Evolutionary conservation across 306 rosid species (phyloP).

Genomic region (Begonia peltatifolia): DNA sequence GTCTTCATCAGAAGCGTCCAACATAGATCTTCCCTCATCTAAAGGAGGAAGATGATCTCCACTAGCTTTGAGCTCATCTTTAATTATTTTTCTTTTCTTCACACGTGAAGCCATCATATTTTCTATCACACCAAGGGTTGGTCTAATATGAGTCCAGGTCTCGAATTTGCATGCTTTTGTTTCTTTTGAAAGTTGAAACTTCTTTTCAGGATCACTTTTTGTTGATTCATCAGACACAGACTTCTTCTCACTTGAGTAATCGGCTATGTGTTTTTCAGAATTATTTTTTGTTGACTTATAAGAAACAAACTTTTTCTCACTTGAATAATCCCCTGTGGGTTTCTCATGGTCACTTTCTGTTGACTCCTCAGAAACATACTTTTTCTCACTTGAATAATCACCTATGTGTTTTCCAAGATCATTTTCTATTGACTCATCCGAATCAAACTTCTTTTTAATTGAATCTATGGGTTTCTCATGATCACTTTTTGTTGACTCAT

Average conservation of each 20-base stretch:
- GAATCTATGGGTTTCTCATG: too few relatives aligned
- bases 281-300: too few relatives aligned
- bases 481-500: too few relatives aligned
- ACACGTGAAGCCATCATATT: slow-evolving; percentile 45
- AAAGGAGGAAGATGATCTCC: slow-evolving; percentile 22
- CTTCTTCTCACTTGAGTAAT: too few relatives aligned
- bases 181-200: slow-evolving; percentile 28
- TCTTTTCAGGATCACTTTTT: slow-evolving; percentile 10
- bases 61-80: slow-evolving; percentile 19
- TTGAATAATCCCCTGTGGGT: slow-evolving; percentile 1
- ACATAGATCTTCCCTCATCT: slow-evolving; percentile 30
- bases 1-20: slow-evolving; percentile 16
- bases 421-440: too few relatives aligned
- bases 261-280: too few relatives aligned
- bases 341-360: too few relatives aligned
- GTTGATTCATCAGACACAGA: too few relatives aligned
- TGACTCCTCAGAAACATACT: too few relatives aligned
- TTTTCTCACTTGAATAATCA: too few relatives aligned
- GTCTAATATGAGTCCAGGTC: slow-evolving; percentile 50
- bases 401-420: slow-evolving; percentile 4
- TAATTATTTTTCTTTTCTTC: slow-evolving; percentile 26
- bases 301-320: too few relatives aligned
- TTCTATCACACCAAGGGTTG: slow-evolving; percentile 48
- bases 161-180: slow-evolving; percentile 30
- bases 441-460: too few relatives aligned